Percentiles rank a stretch among this genome's conserved stretches.
These are phyloP conservation scores for Nannochloropsis oceanica DNA, from an alignment of 108 stramenopile species.

Conservation along the genomic window DNA sequence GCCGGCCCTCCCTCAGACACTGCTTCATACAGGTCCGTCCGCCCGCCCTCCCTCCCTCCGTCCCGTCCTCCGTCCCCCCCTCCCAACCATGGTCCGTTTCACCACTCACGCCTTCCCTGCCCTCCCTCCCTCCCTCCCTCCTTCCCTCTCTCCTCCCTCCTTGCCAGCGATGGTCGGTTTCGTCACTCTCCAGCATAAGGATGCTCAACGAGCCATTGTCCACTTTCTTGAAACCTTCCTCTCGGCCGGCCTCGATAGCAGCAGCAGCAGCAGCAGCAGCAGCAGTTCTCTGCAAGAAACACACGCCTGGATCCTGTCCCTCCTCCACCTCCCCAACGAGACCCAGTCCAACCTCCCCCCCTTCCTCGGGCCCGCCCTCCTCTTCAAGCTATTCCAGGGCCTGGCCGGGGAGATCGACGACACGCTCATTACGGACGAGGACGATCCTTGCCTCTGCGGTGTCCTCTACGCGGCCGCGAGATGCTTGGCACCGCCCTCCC, in stretches of 20 bases:
- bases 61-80: too few species aligned
- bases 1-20: background rate
- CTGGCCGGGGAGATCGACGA: background rate
- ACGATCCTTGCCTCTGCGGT: background rate
- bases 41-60: too few species aligned
- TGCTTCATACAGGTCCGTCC: background rate
- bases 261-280: too few species aligned
- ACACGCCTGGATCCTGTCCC: background rate
- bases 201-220: background rate
- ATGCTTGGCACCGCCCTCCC: too few species aligned
- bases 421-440: background rate
- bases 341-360: background rate
- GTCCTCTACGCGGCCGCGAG: background rate
- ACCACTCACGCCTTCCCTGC: background rate
- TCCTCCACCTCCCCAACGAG: background rate
- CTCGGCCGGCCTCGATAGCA: background rate
- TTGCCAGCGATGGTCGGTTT: background rate
- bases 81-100: too few species aligned
- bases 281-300: too few species aligned
- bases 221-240: background rate
- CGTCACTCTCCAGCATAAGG: background rate
- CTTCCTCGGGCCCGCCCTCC: background rate
- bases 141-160: background rate
- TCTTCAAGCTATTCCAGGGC: background rate
- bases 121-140: background rate